A percentile compares a stretch with the other conserved stretches of the same genome.
Conservation (phyloP, 169 alveolate species). For the Plasmodium fragile region DNA sequence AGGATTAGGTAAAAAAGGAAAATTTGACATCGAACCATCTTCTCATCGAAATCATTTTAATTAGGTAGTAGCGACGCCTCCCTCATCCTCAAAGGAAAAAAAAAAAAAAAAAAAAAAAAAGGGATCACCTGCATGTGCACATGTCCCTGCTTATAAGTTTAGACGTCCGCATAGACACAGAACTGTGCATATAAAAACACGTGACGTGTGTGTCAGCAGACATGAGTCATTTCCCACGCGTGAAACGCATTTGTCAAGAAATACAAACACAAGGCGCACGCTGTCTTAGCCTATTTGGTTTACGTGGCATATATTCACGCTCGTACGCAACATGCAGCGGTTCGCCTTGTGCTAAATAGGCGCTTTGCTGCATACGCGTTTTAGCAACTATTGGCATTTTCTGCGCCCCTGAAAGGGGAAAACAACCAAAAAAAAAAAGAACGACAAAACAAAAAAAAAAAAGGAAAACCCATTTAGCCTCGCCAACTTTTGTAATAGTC, state of each 20-base stretch:
- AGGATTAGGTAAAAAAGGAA: constrained; percentile 37
- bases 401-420: background rate
- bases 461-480: background rate
- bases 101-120: background rate
- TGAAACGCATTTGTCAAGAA: background rate
- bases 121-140: constrained; percentile 1
- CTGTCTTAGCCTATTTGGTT: background rate
- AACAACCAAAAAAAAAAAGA: background rate
- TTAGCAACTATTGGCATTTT: background rate
- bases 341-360: background rate
- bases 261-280: background rate
- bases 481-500: background rate
- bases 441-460: background rate
- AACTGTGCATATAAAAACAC: background rate
- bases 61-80: background rate
- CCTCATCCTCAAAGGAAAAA: background rate
- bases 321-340: background rate
- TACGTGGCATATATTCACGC: background rate
- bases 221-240: background rate
- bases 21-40: constrained; percentile 29
- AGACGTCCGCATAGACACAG: background rate
- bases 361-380: background rate
- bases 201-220: background rate
- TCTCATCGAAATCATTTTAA: constrained; percentile 41
- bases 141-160: background rate